These are phyloP conservation scores for Ceratobasidium sp. DNA, from an alignment of 1,284 basidiomycete genomes.

Conservation along the genomic window DNA sequence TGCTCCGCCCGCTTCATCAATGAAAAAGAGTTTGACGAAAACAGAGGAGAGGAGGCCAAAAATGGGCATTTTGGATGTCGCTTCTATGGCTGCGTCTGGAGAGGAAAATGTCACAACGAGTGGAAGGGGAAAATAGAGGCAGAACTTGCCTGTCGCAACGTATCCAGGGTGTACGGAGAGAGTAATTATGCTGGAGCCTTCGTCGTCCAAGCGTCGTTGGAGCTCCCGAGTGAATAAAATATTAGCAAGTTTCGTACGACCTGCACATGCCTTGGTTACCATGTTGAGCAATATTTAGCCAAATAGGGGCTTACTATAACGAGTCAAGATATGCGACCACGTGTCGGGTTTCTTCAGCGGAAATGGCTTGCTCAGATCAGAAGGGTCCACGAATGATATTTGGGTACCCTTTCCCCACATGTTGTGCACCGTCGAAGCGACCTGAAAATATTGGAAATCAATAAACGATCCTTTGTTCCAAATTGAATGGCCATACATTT, in stretches of 20 bases:
- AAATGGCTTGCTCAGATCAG: slow-evolving; percentile 37
- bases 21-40: slow-evolving; percentile 56
- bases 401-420: slow-evolving; percentile 26
- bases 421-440: slow-evolving; percentile 39
- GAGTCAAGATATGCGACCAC: slow-evolving; percentile 24
- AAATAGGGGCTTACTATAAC: slow-evolving; percentile 27
- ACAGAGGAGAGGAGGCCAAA: slow-evolving; percentile 50
- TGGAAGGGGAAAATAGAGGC: slow-evolving; percentile 40
- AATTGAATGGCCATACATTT: slow-evolving; percentile 55
- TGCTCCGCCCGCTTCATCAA: slow-evolving; percentile 57
- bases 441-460: background rate
- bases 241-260: slow-evolving; percentile 55
- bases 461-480: background rate
- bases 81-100: slow-evolving; percentile 21
- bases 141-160: slow-evolving; percentile 56
- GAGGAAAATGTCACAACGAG: slow-evolving; percentile 48
- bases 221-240: slow-evolving; percentile 53
- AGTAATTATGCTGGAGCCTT: slow-evolving; percentile 53
- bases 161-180: slow-evolving; percentile 56
- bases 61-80: slow-evolving; percentile 48
- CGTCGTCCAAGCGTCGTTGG: slow-evolving; percentile 51
- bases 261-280: slow-evolving; percentile 49
- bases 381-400: slow-evolving; percentile 27
- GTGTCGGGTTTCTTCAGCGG: slow-evolving; percentile 31
- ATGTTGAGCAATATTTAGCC: background rate